A percentile compares a stretch with the other conserved stretches of the same genome.
Evolutionary conservation across 306 rosid genomes (phyloP).

Genomic region (Cicer arietinum): DNA sequence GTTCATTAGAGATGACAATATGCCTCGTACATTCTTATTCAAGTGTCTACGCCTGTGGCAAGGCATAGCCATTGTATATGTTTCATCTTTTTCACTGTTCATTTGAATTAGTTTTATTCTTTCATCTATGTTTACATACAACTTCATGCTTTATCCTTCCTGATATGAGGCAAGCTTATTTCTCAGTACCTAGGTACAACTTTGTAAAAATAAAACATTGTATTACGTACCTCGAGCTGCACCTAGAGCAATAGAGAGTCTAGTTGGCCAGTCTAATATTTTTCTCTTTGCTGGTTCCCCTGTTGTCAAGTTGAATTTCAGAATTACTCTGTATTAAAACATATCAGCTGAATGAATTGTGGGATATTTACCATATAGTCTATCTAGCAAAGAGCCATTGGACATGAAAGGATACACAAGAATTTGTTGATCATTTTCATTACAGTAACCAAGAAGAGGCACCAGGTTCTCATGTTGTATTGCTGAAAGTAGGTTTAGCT

Average conservation of each 20-base stretch:
- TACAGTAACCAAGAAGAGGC: constrained; percentile 92
- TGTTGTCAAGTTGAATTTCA: constrained; percentile 51
- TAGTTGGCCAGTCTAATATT: constrained; percentile 91
- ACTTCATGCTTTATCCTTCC: neutral
- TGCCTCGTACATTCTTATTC: neutral
- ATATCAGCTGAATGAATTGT: constrained; percentile 40
- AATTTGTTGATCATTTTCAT: constrained; percentile 84
- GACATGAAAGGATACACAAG: constrained; percentile 97
- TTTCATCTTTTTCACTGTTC: constrained; percentile 17
- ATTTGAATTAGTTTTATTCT: constrained; percentile 17
- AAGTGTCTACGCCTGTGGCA: neutral
- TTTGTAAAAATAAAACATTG: constrained; percentile 5
- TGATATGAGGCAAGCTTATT: constrained; percentile 18
- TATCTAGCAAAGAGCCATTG: constrained; percentile 89
- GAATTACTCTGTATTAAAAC: constrained; percentile 31
- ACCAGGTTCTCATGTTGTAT: constrained; percentile 88
- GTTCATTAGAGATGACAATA: neutral
- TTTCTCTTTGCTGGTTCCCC: constrained; percentile 89
- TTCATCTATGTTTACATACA: constrained; percentile 7
- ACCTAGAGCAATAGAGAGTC: constrained; percentile 94
- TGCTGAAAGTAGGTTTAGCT: constrained; percentile 84
- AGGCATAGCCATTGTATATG: neutral
- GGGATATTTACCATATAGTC: constrained; percentile 77
- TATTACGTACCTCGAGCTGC: constrained; percentile 92
- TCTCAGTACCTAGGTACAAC: neutral